Percentiles rank a stretch among this genome's conserved stretches.
These are phyloP conservation scores for Parmales sp. DNA, from an alignment of 108 stramenopile species.

Conservation along the genomic window DNA sequence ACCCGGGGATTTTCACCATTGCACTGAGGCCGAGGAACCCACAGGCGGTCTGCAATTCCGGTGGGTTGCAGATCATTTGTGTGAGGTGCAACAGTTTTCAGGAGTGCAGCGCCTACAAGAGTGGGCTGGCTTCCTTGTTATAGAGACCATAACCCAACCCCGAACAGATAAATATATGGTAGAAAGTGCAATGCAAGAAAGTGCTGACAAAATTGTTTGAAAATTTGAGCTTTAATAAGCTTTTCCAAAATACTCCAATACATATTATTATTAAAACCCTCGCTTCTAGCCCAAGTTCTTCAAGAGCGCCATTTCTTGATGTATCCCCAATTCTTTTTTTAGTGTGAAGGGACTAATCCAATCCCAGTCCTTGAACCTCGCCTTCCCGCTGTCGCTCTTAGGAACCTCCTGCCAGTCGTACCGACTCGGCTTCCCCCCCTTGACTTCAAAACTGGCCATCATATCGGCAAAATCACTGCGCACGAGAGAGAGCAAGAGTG, in stretches of 20 bases:
- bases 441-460: neutral
- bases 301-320: conserved; percentile 1
- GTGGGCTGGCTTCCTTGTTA: neutral
- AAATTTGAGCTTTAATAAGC: too few species aligned
- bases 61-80: neutral
- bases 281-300: too few species aligned
- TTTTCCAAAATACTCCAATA: too few species aligned
- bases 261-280: too few species aligned
- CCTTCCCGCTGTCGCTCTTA: neutral
- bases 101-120: neutral
- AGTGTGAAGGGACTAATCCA: neutral
- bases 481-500: too few species aligned
- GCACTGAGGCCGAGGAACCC: neutral
- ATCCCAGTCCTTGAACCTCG: neutral
- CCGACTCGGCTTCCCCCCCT: neutral
- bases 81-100: neutral
- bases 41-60: neutral
- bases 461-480: conserved; percentile 2
- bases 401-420: conserved; percentile 9
- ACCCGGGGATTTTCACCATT: neutral
- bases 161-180: too few species aligned
- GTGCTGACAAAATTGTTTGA: too few species aligned
- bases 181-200: too few species aligned
- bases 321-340: neutral
- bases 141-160: too few species aligned